A percentile compares a stretch with the other conserved stretches of the same genome.
Conservation (phyloP, 805 yeast species). For the Candida yuanshanica region DNA sequence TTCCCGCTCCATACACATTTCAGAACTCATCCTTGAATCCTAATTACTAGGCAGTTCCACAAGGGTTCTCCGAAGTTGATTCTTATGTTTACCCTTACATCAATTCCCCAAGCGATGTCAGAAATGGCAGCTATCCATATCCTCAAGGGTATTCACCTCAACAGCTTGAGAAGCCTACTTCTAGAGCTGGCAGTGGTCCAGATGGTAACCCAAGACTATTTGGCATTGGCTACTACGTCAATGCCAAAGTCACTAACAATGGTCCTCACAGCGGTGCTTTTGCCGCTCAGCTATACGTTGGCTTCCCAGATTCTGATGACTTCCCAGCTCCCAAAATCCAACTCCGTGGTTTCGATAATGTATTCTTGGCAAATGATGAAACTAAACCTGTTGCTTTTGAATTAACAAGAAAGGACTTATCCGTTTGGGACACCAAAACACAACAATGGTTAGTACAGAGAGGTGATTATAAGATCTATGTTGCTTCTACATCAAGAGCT, state of each 20-base stretch:
- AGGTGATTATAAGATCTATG: conserved; percentile 45
- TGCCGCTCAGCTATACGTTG: conserved; percentile 49
- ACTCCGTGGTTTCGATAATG: conserved; percentile 51
- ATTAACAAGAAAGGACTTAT: conserved; percentile 42
- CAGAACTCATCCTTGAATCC: conserved; percentile 41
- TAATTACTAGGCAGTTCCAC: conserved; percentile 43
- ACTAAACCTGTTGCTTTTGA: conserved; percentile 32
- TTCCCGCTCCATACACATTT: conserved; percentile 32
- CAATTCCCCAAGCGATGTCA: conserved; percentile 15
- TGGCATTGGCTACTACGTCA: conserved; percentile 41
- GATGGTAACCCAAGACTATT: conserved; percentile 56
- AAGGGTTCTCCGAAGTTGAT: conserved; percentile 41
- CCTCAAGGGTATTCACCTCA: conserved; percentile 27
- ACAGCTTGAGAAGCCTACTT: conserved; percentile 18
- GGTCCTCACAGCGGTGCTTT: conserved; percentile 41
- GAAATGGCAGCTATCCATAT: conserved; percentile 20
- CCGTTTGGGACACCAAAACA: conserved; percentile 45
- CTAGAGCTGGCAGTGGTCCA: conserved; percentile 36
- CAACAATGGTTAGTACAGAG: conserved; percentile 52
- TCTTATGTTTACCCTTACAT: conserved; percentile 47
- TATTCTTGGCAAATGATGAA: conserved; percentile 36
- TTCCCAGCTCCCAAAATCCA: conserved; percentile 42
- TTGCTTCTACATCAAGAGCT: conserved; percentile 41
- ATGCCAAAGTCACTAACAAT: conserved; percentile 39
- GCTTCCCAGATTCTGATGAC: conserved; percentile 34